phyloP scores from a whole-genome alignment of 306 rosid species.

The Ammopiptanthus mongolicus region DNA sequence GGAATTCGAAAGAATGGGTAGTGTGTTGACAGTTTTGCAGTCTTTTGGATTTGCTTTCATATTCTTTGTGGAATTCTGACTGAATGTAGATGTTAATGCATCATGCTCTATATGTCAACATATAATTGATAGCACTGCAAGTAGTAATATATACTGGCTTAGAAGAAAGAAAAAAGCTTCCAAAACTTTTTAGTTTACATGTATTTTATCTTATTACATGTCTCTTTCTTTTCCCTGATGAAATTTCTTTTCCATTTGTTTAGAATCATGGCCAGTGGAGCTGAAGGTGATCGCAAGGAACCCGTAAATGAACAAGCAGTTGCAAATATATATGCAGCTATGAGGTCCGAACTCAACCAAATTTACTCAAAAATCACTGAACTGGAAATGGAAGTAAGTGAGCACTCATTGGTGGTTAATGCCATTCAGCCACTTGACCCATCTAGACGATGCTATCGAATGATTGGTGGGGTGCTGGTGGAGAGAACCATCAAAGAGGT shows the following conservation, averaged over 20 bases:
- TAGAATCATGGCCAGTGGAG: conserved; percentile 61
- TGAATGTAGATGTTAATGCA: background rate
- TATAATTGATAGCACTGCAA: background rate
- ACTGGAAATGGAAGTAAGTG: conserved; percentile 93
- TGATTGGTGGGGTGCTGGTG: conserved; percentile 97
- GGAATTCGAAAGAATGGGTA: background rate
- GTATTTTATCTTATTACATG: background rate
- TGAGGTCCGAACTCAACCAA: conserved; percentile 93
- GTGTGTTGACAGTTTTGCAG: background rate
- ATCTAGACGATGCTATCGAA: conserved; percentile 84
- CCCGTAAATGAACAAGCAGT: conserved; percentile 80
- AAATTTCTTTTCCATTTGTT: background rate
- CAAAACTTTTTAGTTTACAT: background rate
- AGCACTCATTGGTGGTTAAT: conserved; percentile 73
- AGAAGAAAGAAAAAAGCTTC: background rate
- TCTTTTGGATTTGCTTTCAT: background rate
- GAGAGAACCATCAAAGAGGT: conserved; percentile 97
- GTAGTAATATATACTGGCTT: background rate
- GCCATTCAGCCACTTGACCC: conserved; percentile 93
- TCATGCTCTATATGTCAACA: background rate
- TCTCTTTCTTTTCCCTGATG: background rate
- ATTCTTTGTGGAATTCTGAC: background rate
- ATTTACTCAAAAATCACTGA: conserved; percentile 91
- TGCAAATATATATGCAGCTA: conserved; percentile 71
- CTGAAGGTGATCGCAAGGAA: conserved; percentile 61